Conservation (phyloP, 768 basidiomycete species). For the Lactarius akahatsu region DNA sequence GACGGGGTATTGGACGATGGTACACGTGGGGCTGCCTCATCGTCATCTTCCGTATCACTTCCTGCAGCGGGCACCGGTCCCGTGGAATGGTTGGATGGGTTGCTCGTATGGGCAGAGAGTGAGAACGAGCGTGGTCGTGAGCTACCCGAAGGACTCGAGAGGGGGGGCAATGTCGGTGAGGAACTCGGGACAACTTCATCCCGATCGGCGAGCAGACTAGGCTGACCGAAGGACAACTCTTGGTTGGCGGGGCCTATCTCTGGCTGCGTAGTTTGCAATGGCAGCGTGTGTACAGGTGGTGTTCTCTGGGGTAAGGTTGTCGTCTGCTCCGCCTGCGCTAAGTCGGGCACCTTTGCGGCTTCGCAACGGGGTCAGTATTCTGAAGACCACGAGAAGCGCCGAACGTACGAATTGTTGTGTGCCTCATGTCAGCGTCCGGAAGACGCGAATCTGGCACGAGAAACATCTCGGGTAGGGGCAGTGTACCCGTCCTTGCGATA, state of each 20-base stretch:
- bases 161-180: conserved; percentile 10
- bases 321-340: background rate
- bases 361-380: background rate
- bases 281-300: background rate
- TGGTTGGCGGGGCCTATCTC: conserved; percentile 7
- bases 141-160: conserved; percentile 10
- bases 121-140: conserved; percentile 8
- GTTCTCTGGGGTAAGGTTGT: background rate
- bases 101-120: conserved; percentile 15
- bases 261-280: conserved; percentile 1
- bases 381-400: background rate
- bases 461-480: conserved; percentile 42
- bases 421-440: conserved; percentile 32
- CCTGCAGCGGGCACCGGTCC: conserved; percentile 29
- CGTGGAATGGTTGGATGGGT: background rate
- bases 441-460: conserved; percentile 29
- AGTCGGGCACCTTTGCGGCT: background rate
- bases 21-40: conserved; percentile 27
- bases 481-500: conserved; percentile 52
- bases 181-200: conserved; percentile 25
- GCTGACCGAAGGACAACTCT: conserved; percentile 6
- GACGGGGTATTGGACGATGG: conserved; percentile 30
- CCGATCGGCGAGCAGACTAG: background rate
- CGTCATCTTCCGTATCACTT: conserved; percentile 32
- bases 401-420: background rate